Percentiles rank a stretch among this genome's conserved stretches.
phyloP scores from a whole-genome alignment of 345 rosid species.

The Camelina neglecta region DNA sequence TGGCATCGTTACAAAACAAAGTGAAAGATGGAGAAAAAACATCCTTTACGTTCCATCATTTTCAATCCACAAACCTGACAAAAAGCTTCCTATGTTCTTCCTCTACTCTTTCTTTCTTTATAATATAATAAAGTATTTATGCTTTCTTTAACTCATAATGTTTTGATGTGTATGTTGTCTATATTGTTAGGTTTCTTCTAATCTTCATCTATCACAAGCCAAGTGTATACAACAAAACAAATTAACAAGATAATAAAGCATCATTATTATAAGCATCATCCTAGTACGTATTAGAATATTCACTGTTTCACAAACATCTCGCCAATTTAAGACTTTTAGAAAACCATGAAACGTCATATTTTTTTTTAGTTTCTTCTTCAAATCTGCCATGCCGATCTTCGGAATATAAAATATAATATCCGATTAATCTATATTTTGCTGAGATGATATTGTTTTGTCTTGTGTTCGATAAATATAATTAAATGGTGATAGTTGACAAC shows the following conservation, averaged over 20 bases:
- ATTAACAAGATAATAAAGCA: conserved; percentile 2
- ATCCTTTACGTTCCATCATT: conserved; percentile 40
- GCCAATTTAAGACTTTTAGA: neutral
- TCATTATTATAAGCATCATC: conserved; percentile 4
- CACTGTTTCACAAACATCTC: neutral
- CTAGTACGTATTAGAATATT: neutral
- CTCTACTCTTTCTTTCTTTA: conserved; percentile 20
- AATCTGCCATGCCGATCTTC: neutral
- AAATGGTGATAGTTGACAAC: conserved; percentile 10
- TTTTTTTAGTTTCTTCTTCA: neutral
- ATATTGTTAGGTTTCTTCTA: neutral
- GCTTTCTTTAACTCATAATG: neutral
- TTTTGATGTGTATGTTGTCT: conserved; percentile 4
- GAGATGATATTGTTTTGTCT: conserved; percentile 14
- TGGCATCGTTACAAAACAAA: conserved; percentile 27
- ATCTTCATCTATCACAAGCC: neutral
- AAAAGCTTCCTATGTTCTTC: conserved; percentile 39
- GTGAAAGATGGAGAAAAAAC: conserved; percentile 32
- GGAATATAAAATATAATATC: too few species aligned
- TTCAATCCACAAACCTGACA: conserved; percentile 37
- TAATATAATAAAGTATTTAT: conserved; percentile 8
- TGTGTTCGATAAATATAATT: neutral
- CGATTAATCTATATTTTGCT: neutral
- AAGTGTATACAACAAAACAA: conserved; percentile 2
- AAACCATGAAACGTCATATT: neutral